A percentile compares a stretch with the other conserved stretches of the same genome.
Conservation (phyloP, 2,329 filamentous ascomycete genomes). For the Cyclaneusma minus region DNA sequence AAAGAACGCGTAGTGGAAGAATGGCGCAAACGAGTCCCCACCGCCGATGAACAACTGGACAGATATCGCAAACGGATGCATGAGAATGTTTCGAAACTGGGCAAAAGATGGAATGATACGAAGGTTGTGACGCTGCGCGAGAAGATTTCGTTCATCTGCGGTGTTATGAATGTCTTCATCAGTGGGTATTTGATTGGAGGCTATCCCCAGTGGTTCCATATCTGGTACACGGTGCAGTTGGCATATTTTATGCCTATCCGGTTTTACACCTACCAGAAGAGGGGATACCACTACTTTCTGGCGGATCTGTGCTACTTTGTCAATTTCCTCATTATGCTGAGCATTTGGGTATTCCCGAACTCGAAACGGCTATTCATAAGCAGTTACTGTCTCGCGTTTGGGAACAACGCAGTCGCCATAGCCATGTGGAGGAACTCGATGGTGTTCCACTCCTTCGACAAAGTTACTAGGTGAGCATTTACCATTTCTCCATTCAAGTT, state of each 20-base stretch:
- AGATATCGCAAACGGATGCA: conserved; percentile 83
- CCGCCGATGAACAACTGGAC: conserved; percentile 82
- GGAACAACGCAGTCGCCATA: conserved; percentile 95
- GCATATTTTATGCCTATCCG: conserved; percentile 96
- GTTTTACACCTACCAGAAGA: conserved; percentile 77
- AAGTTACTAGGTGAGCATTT: conserved; percentile 74
- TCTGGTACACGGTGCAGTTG: conserved; percentile 82
- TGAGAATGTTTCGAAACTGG: conserved; percentile 73
- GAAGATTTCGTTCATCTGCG: conserved; percentile 91
- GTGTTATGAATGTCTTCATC: conserved; percentile 93
- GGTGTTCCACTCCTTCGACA: conserved; percentile 97
- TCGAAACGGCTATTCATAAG: conserved; percentile 88
- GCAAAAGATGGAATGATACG: conserved; percentile 74
- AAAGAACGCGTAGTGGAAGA: conserved; percentile 83
- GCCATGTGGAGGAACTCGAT: conserved; percentile 99
- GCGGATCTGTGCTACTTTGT: conserved; percentile 98
- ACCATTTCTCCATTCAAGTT: background rate
- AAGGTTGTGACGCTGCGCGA: conserved; percentile 79
- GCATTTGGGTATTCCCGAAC: conserved; percentile 77
- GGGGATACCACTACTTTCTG: conserved; percentile 92
- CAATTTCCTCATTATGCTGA: conserved; percentile 70
- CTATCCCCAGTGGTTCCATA: conserved; percentile 70
- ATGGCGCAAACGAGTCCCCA: conserved; percentile 73
- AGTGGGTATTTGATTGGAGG: conserved; percentile 87
- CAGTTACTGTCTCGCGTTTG: conserved; percentile 81